Evolutionary conservation across 2,329 filamentous ascomycete species (phyloP), one percentile per base, ranked within the genome.

Genomic region (Colletotrichum endophyticum): DNA sequence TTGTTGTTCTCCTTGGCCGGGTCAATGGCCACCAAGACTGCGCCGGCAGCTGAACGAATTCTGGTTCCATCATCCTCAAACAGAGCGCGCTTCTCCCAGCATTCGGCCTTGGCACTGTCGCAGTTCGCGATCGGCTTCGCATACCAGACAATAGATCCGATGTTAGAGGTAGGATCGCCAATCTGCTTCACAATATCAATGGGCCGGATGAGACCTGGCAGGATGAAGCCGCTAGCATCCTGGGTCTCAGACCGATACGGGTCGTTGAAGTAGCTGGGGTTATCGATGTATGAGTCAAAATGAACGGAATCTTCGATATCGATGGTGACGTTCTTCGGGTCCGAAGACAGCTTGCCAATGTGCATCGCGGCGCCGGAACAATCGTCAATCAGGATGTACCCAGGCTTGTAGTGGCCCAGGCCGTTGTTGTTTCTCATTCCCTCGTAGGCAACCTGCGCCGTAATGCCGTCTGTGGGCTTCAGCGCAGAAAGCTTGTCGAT

Each of bases 251-350:
- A 84, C 2, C 86, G 83, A 61, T 88, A 92, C 0, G 89, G 87
- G 68, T 93, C 92, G 0, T 80, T 73, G 79, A 91, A 93, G 81
- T 89, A 93, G 78, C 81, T 88, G 0, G 91, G 91, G 76, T 93
- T 93, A 78, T 93, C 91, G 15, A 90, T 82, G 5, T 85, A 79
- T 2, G 85, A 84, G 44, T 89, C 87, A 5, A 91, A 76, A 1
- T 84, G 76, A 19, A 92, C 77, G 0, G 82, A 81, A 5, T 90
- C 87, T 11, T 82, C 78, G 8, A 92, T 71, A 2, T 82, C 81
- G 71, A 91, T 82, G 6, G 81, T 83, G 57, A 80, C 77, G 57
- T 84, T 83, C 27, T 62, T 39, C 5, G 73, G 39, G 8, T 69
- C 57, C 16, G 57, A 27, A 12, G 77, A 73, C 16, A 84, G 68